Percentiles rank a stretch among this genome's conserved stretches.
These are phyloP conservation scores for Golubevia sp. DNA, from an alignment of 1,284 basidiomycete genomes.

Conservation along the genomic window DNA sequence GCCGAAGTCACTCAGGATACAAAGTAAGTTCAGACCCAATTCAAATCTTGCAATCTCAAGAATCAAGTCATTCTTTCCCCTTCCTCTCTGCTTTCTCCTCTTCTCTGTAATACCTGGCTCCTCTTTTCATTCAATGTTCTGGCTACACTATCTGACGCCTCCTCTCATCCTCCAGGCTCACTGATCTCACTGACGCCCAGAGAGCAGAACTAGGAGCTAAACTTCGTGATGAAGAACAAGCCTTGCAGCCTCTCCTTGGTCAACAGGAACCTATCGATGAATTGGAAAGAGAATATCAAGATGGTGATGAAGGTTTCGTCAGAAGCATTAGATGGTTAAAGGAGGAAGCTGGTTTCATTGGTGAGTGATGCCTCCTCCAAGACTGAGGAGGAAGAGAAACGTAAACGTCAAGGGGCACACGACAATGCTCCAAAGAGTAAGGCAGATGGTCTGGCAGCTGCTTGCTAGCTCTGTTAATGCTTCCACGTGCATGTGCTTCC, in stretches of 20 bases:
- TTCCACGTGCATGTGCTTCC: no score
- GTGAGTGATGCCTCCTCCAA: no score
- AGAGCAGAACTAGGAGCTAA: conserved; percentile 32
- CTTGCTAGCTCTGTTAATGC: no score
- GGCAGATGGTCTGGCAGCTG: no score
- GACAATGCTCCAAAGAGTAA: no score
- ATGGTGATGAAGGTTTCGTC: conserved; percentile 22
- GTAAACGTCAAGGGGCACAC: no score
- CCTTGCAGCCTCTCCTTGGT: conserved; percentile 25
- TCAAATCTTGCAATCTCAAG: no score
- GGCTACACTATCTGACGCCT: not conserved
- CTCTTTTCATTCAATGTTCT: not conserved
- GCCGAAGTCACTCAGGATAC: no score
- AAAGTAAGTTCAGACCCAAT: no score
- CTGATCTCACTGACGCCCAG: conserved; percentile 14
- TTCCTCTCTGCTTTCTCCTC: no score
- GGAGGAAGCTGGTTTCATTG: conserved; percentile 25
- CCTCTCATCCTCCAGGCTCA: not conserved
- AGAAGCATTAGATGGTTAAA: conserved; percentile 41
- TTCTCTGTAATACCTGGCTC: not conserved
- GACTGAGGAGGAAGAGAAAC: no score
- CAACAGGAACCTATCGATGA: conserved; percentile 30
- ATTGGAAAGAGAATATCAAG: conserved; percentile 26
- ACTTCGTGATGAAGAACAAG: conserved; percentile 19
- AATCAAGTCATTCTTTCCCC: no score